A percentile compares a stretch with the other conserved stretches of the same genome.
These are phyloP conservation scores for Neofusicoccum cordaticola DNA, from an alignment of 2,329 filamentous ascomycete species.

Conservation along the genomic window DNA sequence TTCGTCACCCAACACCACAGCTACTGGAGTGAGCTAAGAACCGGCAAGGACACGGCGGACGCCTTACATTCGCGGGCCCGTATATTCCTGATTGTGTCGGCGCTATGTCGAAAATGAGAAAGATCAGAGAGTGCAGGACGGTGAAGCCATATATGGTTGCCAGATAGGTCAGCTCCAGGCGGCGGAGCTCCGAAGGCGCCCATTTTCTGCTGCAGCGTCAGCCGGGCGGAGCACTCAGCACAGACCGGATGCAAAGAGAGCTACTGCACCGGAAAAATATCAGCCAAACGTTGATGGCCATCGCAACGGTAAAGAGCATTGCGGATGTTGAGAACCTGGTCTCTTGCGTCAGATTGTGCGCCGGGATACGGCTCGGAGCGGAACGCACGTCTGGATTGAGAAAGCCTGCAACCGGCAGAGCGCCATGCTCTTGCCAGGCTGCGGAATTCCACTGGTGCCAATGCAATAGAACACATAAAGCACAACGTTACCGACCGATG, in stretches of 20 bases:
- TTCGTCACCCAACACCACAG: constrained; percentile 78
- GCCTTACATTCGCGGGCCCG: constrained; percentile 62
- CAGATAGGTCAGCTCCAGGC: constrained; percentile 69
- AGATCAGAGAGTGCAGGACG: constrained; percentile 64
- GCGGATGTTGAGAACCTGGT: constrained; percentile 74
- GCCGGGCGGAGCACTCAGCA: no score
- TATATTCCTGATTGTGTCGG: constrained; percentile 59
- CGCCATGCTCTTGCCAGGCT: constrained; percentile 45
- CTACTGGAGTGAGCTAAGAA: constrained; percentile 26
- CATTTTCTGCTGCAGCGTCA: constrained; percentile 49
- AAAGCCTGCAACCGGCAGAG: constrained; percentile 76
- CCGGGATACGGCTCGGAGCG: constrained; percentile 39
- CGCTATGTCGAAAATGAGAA: constrained; percentile 60
- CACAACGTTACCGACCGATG: constrained; percentile 76
- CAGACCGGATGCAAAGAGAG: no score
- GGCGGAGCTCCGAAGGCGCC: constrained; percentile 60
- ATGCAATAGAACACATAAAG: constrained; percentile 75
- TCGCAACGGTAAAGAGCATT: constrained; percentile 72
- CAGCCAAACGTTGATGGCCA: constrained; percentile 82
- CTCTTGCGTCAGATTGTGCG: constrained; percentile 21
- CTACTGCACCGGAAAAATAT: constrained; percentile 75
- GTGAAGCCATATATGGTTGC: constrained; percentile 70
- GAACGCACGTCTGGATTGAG: constrained; percentile 75
- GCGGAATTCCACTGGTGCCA: constrained; percentile 57
- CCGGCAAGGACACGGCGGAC: no score